These are phyloP conservation scores for Parachlorella kessleri DNA, from an alignment of 139 green algal species.

Conservation along the genomic window DNA sequence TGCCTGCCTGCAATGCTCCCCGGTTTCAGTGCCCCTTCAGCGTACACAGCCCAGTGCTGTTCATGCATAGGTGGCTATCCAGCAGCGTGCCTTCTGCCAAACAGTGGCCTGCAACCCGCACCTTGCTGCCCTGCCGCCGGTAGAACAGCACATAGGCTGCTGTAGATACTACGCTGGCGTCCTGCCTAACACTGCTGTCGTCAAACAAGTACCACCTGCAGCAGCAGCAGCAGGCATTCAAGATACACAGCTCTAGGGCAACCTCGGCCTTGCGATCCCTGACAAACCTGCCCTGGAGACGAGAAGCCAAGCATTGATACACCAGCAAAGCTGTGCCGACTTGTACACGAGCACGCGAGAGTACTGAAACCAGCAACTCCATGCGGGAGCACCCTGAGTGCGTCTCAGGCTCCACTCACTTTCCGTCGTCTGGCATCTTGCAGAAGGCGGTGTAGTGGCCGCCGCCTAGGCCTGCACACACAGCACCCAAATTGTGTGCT, in stretches of 20 bases:
- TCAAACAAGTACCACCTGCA: slow-evolving; percentile 89
- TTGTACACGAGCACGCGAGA: not conserved
- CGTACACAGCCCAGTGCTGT: too few species aligned
- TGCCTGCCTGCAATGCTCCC: too few species aligned
- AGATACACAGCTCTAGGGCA: not conserved
- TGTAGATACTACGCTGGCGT: too few species aligned
- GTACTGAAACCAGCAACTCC: slow-evolving; percentile 2
- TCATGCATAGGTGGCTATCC: too few species aligned
- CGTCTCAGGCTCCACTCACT: not conserved
- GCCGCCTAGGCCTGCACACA: slow-evolving; percentile 68
- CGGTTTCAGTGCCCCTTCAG: too few species aligned
- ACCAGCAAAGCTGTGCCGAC: too few species aligned
- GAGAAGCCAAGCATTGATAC: too few species aligned
- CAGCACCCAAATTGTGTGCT: not conserved
- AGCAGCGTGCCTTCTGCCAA: too few species aligned
- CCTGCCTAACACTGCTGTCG: slow-evolving; percentile 64
- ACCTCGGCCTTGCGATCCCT: too few species aligned
- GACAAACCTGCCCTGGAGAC: too few species aligned
- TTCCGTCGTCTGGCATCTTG: slow-evolving; percentile 50
- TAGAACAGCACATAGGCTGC: slow-evolving; percentile 85
- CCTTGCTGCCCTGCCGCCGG: slow-evolving; percentile 40
- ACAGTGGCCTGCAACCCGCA: not conserved
- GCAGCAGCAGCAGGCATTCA: too few species aligned
- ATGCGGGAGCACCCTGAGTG: not conserved
- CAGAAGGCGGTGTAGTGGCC: slow-evolving; percentile 96